Percentiles rank a stretch among this genome's conserved stretches.
Conservation (phyloP, 2,329 filamentous ascomycete species). For the Zymoseptoria pseudotritici region DNA sequence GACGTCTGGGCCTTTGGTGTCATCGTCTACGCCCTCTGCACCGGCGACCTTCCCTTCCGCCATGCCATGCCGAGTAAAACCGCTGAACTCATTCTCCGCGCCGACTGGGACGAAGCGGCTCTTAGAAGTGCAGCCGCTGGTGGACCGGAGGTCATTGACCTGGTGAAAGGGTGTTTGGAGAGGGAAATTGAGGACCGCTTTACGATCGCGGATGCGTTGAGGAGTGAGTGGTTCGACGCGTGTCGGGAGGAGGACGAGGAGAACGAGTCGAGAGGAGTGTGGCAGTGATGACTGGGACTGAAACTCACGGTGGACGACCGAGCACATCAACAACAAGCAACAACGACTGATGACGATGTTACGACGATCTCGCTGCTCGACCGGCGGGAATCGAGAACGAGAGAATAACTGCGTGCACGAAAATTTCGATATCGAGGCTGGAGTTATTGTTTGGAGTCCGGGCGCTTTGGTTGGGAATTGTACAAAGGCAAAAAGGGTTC, state of each 20-base stretch:
- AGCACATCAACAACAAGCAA: not conserved
- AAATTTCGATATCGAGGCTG: not conserved
- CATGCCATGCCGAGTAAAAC: slow-evolving; percentile 53
- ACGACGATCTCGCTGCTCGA: not conserved
- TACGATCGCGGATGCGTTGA: slow-evolving; percentile 50
- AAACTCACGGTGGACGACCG: too few species aligned
- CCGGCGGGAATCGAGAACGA: not conserved
- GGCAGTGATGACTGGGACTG: not conserved
- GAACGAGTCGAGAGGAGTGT: slow-evolving; percentile 2
- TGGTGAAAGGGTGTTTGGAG: slow-evolving; percentile 54
- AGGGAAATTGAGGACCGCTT: slow-evolving; percentile 49
- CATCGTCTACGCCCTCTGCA: slow-evolving; percentile 53
- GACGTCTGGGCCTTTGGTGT: slow-evolving; percentile 64
- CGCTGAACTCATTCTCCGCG: slow-evolving; percentile 51
- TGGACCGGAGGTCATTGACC: slow-evolving; percentile 44
- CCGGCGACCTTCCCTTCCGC: slow-evolving; percentile 56
- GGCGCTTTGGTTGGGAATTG: not conserved
- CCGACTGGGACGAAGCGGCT: slow-evolving; percentile 50
- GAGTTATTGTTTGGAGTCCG: not conserved
- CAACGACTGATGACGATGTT: not conserved
- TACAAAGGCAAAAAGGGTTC: not conserved
- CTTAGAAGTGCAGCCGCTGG: slow-evolving; percentile 40
- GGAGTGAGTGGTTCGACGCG: slow-evolving; percentile 47
- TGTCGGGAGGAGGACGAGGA: slow-evolving; percentile 19
- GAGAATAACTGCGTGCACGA: not conserved